phyloP scores from a whole-genome alignment of 106 monocot genomes.

The Phalaenopsis equestris region DNA sequence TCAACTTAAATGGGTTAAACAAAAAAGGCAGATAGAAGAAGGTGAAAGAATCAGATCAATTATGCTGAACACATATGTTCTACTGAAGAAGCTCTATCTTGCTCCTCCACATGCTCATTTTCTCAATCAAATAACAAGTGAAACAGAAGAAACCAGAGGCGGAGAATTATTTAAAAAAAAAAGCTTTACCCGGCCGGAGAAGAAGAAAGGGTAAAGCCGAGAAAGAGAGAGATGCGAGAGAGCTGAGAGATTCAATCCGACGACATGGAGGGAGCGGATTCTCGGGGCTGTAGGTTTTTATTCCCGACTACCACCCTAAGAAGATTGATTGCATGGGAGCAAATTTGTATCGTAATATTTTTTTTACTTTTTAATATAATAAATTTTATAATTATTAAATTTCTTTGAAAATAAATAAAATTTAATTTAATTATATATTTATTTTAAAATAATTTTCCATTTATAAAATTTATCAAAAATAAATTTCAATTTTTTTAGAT shows the following conservation, averaged over 20 bases:
- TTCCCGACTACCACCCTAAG: no score
- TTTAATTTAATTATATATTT: no score
- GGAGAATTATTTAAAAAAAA: neutral
- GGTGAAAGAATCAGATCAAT: neutral
- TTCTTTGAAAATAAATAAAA: no score
- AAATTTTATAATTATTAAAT: no score
- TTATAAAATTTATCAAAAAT: no score
- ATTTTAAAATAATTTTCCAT: no score
- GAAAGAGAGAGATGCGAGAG: neutral
- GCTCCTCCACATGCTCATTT: neutral
- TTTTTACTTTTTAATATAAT: no score
- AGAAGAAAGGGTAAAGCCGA: neutral
- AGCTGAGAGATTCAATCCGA: no score
- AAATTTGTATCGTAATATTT: no score
- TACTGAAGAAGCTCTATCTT: neutral
- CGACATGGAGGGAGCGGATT: neutral
- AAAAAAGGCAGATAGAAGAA: neutral
- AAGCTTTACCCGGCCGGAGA: neutral
- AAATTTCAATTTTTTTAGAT: no score
- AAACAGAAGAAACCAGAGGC: neutral
- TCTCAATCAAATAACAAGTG: neutral
- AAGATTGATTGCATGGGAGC: no score
- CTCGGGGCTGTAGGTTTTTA: neutral
- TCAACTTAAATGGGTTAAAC: neutral
- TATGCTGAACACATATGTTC: neutral